Base-by-base conservation (phyloP, 176 grass and related monocot species). In the Puccinellia tenuiflora region DNA sequence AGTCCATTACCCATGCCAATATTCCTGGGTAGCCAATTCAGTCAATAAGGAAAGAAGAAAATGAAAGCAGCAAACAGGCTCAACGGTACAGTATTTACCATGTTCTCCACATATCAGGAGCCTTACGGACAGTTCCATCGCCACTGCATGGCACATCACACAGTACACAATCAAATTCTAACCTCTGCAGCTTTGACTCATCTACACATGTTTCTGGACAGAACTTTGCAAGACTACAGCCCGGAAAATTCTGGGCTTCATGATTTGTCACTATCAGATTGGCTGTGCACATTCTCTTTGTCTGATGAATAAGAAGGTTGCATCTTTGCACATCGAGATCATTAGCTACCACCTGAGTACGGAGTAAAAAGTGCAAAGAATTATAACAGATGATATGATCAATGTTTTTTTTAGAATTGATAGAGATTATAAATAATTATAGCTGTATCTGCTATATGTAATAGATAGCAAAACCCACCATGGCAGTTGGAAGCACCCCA, bases 31-130 rank as follows among this genome's bases (percentile, higher is more conserved):
- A 63, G 79, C 18, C 54, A 91, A 78, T 80, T 57, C 48, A 76
- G 25, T 76, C 24, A 22, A 60, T 88, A 81, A 77, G 48, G 51
- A 74, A 70, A 69, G 13, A 68, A 59, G 17, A 84, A 73, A 67
- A 68, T 67, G 24, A 24, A 46, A 56, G 46, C 24, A 65, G 33
- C 35, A 78, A 67, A 53, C 14, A 72, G 26, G 70, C 14, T 20
- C 79, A 77, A 48, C 2, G 17, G 34, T 63, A 71, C 16, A 75
- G 42, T 77, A 75, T 31, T 87, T 90, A 98, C 96, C 92, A 98
- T 37, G 95, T 98, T 89, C 96, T 91, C 96, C 96, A 98, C 61
- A 98, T 93, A 91, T 95, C 96, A 88, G 96, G 96, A 86, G 96
- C 96, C 73, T 98, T 98, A 53, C 96, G 89, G 17, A 88, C 87